These are phyloP conservation scores for Penicillium sp. DNA, from an alignment of 2,329 filamentous ascomycete genomes.

Conservation along the genomic window DNA sequence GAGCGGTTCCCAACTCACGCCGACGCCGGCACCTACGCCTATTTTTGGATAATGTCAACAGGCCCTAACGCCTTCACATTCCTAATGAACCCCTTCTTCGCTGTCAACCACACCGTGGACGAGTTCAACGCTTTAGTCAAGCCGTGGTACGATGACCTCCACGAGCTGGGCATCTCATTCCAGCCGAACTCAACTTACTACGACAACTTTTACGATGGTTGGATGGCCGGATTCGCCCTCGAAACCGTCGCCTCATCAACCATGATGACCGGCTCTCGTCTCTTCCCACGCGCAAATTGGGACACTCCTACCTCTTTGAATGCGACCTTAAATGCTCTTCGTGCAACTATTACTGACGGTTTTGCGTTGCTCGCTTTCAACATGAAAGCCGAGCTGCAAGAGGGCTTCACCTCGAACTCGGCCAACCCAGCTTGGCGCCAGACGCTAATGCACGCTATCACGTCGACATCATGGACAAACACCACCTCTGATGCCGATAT, in stretches of 20 bases:
- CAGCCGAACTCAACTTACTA: conserved; percentile 26
- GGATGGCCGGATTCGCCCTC: conserved; percentile 27
- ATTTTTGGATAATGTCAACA: conserved; percentile 28
- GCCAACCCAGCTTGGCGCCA: conserved; percentile 27
- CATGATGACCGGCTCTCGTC: conserved; percentile 29
- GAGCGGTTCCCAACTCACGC: conserved; percentile 23
- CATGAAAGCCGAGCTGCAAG: conserved; percentile 27
- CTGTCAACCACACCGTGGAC: conserved; percentile 25
- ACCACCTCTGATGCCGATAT: conserved; percentile 38
- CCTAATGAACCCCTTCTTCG: conserved; percentile 29
- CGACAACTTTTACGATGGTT: conserved; percentile 27
- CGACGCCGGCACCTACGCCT: conserved; percentile 31
- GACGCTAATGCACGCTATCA: conserved; percentile 25
- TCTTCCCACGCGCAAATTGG: conserved; percentile 37
- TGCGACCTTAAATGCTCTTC: conserved; percentile 26
- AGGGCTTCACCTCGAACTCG: conserved; percentile 13
- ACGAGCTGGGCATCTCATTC: conserved; percentile 21
- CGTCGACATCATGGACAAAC: conserved; percentile 20
- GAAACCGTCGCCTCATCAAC: conserved; percentile 18
- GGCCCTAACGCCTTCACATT: conserved; percentile 28
- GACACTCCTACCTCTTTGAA: conserved; percentile 24
- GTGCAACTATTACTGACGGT: conserved; percentile 23
- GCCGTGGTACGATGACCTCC: conserved; percentile 27
- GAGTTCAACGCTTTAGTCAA: conserved; percentile 25
- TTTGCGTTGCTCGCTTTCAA: conserved; percentile 32